These are phyloP conservation scores for Mortierella antarctica DNA, from an alignment of 192 early-diverging fungal species.

Conservation along the genomic window DNA sequence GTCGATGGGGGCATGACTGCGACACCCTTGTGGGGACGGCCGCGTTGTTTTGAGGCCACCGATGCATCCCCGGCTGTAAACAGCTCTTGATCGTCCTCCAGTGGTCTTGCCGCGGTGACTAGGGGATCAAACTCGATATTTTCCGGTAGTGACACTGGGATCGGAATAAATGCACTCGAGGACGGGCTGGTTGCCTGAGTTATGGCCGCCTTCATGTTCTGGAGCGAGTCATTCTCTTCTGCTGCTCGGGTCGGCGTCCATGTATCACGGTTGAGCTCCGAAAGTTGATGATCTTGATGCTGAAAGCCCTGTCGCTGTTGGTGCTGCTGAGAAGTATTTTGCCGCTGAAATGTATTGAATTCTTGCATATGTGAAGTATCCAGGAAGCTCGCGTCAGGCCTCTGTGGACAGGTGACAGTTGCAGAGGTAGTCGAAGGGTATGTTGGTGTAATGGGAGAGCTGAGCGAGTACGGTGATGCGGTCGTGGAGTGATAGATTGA, in stretches of 20 bases:
- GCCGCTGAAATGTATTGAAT: slow-evolving; percentile 23
- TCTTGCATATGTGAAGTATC: slow-evolving; percentile 29
- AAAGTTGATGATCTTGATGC: background rate
- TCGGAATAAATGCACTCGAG: slow-evolving; percentile 27
- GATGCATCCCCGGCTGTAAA: background rate
- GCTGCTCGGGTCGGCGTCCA: slow-evolving; percentile 2
- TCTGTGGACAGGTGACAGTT: background rate
- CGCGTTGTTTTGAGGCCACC: slow-evolving; percentile 12
- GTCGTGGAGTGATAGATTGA: background rate
- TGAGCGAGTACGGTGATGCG: background rate
- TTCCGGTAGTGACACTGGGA: slow-evolving; percentile 27
- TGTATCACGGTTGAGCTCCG: background rate
- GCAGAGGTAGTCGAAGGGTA: background rate
- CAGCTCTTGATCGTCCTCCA: background rate
- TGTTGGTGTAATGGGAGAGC: slow-evolving; percentile 1
- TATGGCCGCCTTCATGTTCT: background rate
- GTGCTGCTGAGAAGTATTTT: slow-evolving; percentile 5
- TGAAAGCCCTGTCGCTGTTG: slow-evolving; percentile 10
- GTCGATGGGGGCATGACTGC: background rate
- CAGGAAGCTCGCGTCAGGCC: slow-evolving; percentile 14
- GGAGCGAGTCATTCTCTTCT: background rate
- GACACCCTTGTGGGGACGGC: slow-evolving; percentile 29
- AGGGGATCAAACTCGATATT: slow-evolving; percentile 4
- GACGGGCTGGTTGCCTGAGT: slow-evolving; percentile 13
- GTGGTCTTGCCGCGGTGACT: background rate